Conservation (phyloP, 2,329 filamentous ascomycete species). For the Dothideomycetes sp. region DNA sequence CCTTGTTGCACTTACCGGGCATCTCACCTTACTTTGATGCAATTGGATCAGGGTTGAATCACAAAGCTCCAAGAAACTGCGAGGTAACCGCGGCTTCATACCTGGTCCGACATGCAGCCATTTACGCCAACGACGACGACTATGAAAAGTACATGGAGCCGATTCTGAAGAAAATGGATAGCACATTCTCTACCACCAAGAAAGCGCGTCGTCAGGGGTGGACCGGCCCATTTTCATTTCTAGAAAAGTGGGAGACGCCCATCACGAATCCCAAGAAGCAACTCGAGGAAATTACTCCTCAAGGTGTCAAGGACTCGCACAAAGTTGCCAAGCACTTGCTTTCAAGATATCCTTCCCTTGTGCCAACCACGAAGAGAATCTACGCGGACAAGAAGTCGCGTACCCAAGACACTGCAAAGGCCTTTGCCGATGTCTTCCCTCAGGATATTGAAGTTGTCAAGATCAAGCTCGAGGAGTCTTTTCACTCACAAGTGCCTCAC, state of each 20-base stretch:
- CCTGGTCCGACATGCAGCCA: slow-evolving; percentile 48
- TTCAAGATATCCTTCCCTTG: slow-evolving; percentile 9
- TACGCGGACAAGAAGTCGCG: slow-evolving; percentile 21
- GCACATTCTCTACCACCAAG: background rate
- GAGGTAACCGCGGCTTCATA: slow-evolving; percentile 42
- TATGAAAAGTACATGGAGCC: slow-evolving; percentile 47
- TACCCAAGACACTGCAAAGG: slow-evolving; percentile 23
- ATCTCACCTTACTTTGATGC: slow-evolving; percentile 49
- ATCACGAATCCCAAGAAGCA: slow-evolving; percentile 8
- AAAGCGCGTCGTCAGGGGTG: slow-evolving; percentile 9
- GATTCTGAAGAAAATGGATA: slow-evolving; percentile 29
- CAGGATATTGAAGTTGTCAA: slow-evolving; percentile 23
- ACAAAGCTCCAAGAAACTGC: slow-evolving; percentile 40
- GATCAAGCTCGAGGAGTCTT: slow-evolving; percentile 14
- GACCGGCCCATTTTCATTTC: slow-evolving; percentile 8
- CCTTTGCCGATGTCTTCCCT: slow-evolving; percentile 20
- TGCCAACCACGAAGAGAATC: slow-evolving; percentile 6
- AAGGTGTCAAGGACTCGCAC: slow-evolving; percentile 9
- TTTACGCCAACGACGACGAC: slow-evolving; percentile 50
- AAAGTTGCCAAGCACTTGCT: slow-evolving; percentile 11
- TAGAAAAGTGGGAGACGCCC: slow-evolving; percentile 10
- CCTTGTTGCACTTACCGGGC: slow-evolving; percentile 44
- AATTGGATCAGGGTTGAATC: slow-evolving; percentile 13
- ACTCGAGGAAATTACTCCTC: slow-evolving; percentile 12
- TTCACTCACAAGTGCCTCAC: slow-evolving; percentile 16